Base-by-base conservation (phyloP, 2,329 filamentous ascomycete species). In the Hymenoscyphus albidus region DNA sequence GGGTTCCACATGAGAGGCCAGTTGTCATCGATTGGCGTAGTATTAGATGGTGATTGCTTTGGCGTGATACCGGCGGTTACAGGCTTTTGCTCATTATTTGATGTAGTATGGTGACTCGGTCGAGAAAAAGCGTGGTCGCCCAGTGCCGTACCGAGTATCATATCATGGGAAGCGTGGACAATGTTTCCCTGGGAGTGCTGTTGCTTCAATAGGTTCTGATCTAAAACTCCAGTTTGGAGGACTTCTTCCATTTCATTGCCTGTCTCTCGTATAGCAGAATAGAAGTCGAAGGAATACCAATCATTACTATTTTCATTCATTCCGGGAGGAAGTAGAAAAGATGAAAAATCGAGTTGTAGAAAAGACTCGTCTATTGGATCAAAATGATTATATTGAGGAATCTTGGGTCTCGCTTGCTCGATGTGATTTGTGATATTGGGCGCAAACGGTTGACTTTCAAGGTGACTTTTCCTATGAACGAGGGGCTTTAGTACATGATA, bases 1-100 rank as follows among this genome's bases (percentile, higher is more conserved):
- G 69, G 65, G 57, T 67, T 70, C 71, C 70, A 72, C 40, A 65
- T 59, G 48, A 70, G 69, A 27, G 69, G 69, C 70, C 69, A 69
- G 63, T 69, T 68, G 31, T 72, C 69, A 35, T 69, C 67, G n/a
- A 70, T 67, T 38, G 67, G 68, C 16, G 66, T 58, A 56, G 65
- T 55, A 56, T 69, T 69, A 3, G 62, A 64, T n/a, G 69, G 64
- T 35, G 66, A 69, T 18, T 9, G 16, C 7, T n/a, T n/a, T 48
- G 67, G 65, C 14, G 31, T 62, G 18, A 67, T 60, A 61, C 40
- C 14, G 58, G 38, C 38, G 35, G 22, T 64, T 57, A 27, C 22
- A 51, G 32, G n/a, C 31, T 32, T 42, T 42, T 32, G 16, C 59
- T 48, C 61, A 3, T 51, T 56, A 18, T 40, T 42, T 6, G 40